Base-by-base conservation (phyloP, 129 eudicot species). In the Ambrosia artemisiifolia region DNA sequence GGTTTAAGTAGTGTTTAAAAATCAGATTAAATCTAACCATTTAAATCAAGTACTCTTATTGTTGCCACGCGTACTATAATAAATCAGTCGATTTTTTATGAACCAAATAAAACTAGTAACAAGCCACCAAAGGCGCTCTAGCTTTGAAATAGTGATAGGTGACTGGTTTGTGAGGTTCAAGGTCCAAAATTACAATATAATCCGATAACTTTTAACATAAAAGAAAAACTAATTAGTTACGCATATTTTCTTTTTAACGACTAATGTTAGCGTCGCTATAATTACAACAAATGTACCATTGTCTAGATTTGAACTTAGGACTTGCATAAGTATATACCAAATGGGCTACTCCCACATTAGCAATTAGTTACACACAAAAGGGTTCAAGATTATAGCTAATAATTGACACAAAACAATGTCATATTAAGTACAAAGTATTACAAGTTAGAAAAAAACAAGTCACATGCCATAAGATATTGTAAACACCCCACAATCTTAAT, bases 401-500 rank as follows among this genome's bases (percentile, higher is more conserved):
- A 3, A 5, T 57, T 24, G 38, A 57, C 12, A 43, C 20, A 32
- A 60, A 32, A 30, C 42, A 60, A 60, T 57, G 11, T 60, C 20
- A 60, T 28, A 32, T 32, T 60, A 32, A 60, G 32, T 60, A 13
- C 65, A 3, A 32, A 60, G 43, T 11, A 60, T 13, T 24, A 11
- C 18, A 16, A 34, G 6, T 51, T 17, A 36, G 12, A 60, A 33
- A 60, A 18, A 38, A 36, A 51, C 14, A 54, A 35, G 6, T 24
- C 64, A 71, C 66, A 71, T 71, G 75, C 53, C 50, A 54, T 73
- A 34, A 46, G 19, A 63, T 49, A 35, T 48, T 35, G 30, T 62
- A 34, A 46, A 49, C 63, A 48, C 70, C 62, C 48, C 35, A 49
- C 71, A 63, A 63, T 63, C 71, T 63, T 60, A 49, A 47, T 11